These are phyloP conservation scores for Trichophyton schoenleinii DNA, from an alignment of 2,329 filamentous ascomycete species.

Conservation along the genomic window DNA sequence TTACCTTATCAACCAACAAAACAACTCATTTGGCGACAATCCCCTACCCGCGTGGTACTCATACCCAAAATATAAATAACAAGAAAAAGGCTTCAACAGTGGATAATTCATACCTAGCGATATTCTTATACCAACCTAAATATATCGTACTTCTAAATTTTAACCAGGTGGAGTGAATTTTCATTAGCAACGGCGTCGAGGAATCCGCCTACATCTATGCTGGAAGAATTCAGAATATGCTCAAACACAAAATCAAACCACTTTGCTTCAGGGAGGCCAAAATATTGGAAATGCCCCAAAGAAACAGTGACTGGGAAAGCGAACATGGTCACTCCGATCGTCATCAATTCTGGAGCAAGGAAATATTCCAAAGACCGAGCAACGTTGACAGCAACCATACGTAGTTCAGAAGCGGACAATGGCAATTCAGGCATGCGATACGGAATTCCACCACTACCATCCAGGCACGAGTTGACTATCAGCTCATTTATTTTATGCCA, in stretches of 20 bases:
- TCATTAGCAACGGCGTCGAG: slow-evolving; percentile 4
- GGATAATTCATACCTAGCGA: background rate
- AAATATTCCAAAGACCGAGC: slow-evolving; percentile 13
- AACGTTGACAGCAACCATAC: slow-evolving; percentile 7
- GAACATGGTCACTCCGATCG: slow-evolving; percentile 7
- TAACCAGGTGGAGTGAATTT: background rate
- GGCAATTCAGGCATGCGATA: background rate
- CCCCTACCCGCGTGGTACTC: no score
- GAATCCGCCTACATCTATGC: slow-evolving; percentile 4
- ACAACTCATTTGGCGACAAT: no score
- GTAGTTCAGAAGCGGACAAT: background rate
- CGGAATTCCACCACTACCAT: background rate
- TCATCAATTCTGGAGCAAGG: slow-evolving; percentile 11
- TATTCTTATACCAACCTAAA: background rate
- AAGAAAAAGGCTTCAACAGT: no score
- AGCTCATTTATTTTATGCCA: background rate
- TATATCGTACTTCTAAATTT: background rate
- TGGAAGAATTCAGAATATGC: background rate
- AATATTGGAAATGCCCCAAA: slow-evolving; percentile 8
- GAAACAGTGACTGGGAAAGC: slow-evolving; percentile 10
- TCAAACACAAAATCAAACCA: slow-evolving; percentile 11
- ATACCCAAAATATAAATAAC: no score
- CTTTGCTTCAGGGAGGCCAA: slow-evolving; percentile 4
- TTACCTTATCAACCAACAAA: background rate
- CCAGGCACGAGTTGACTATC: background rate